A percentile compares a stretch with the other conserved stretches of the same genome.
These are phyloP conservation scores for Neofusicoccum ribis DNA, from an alignment of 2,329 filamentous ascomycete species.

Conservation along the genomic window DNA sequence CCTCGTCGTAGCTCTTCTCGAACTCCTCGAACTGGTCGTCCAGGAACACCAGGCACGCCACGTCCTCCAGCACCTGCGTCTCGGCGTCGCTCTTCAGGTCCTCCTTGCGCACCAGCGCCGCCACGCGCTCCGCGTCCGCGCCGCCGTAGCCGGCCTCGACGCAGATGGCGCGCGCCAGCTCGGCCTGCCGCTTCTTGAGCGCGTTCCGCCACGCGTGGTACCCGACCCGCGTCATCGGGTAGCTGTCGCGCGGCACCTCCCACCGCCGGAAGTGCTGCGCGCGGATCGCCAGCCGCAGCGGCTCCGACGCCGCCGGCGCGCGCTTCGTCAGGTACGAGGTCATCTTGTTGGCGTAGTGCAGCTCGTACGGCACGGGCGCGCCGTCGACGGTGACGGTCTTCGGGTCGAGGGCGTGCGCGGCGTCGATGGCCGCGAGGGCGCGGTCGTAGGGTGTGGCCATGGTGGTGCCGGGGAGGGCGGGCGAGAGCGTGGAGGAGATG, in stretches of 20 bases:
- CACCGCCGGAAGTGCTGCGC: conserved; percentile 85
- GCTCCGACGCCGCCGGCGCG: conserved; percentile 59
- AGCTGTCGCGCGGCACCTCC: conserved; percentile 74
- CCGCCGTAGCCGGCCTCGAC: conserved; percentile 50
- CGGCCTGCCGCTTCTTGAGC: conserved; percentile 70
- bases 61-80: conserved; percentile 78
- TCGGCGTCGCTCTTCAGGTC: conserved; percentile 65
- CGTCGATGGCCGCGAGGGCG: conserved; percentile 70
- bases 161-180: conserved; percentile 59
- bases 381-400: conserved; percentile 49
- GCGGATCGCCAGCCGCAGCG: conserved; percentile 73
- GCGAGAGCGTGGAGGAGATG: not conserved
- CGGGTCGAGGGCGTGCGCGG: conserved; percentile 69
- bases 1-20: conserved; percentile 71
- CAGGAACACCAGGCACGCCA: conserved; percentile 82
- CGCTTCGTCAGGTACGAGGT: conserved; percentile 68
- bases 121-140: conserved; percentile 63
- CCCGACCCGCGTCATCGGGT: conserved; percentile 72
- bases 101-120: conserved; percentile 76
- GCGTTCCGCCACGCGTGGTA: conserved; percentile 79
- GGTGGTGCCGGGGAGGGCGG: not conserved
- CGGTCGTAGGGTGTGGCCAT: conserved; percentile 30
- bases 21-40: conserved; percentile 85
- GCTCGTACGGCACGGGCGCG: conserved; percentile 66
- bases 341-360: conserved; percentile 81